Percentiles rank a stretch among this genome's conserved stretches.
These are phyloP conservation scores for Spatholobus suberectus DNA, from an alignment of 306 rosid species.

Conservation along the genomic window DNA sequence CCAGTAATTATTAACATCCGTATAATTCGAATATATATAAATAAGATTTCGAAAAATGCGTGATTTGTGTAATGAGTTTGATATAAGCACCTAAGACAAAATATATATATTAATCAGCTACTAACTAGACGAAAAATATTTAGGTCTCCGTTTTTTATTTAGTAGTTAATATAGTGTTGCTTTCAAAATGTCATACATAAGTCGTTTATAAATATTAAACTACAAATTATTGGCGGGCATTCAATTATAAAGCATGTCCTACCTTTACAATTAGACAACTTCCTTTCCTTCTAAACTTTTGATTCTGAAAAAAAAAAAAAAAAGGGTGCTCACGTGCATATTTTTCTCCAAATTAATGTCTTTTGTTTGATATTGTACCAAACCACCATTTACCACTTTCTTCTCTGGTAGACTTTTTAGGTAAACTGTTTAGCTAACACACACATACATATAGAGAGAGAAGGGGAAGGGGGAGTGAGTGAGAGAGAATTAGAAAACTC, in stretches of 20 bases:
- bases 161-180: neutral
- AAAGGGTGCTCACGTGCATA: neutral
- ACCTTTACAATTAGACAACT: constrained; percentile 22
- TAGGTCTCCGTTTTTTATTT: neutral
- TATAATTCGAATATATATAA: neutral
- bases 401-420: constrained; percentile 13
- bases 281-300: neutral
- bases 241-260: constrained; percentile 10
- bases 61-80: neutral
- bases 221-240: neutral
- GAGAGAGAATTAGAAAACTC: too few species aligned
- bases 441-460: too few species aligned
- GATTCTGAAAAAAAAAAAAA: neutral
- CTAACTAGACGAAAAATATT: too few species aligned
- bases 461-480: too few species aligned
- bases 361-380: constrained; percentile 17
- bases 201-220: constrained; percentile 4
- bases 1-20: neutral
- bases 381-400: constrained; percentile 7
- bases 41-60: neutral
- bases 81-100: neutral
- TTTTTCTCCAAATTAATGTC: constrained; percentile 21
- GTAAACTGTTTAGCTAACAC: neutral
- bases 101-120: too few species aligned
- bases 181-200: neutral